Base-by-base conservation (phyloP, 1,139 yeast genomes). In the Nakaseomyces bracarensis region DNA sequence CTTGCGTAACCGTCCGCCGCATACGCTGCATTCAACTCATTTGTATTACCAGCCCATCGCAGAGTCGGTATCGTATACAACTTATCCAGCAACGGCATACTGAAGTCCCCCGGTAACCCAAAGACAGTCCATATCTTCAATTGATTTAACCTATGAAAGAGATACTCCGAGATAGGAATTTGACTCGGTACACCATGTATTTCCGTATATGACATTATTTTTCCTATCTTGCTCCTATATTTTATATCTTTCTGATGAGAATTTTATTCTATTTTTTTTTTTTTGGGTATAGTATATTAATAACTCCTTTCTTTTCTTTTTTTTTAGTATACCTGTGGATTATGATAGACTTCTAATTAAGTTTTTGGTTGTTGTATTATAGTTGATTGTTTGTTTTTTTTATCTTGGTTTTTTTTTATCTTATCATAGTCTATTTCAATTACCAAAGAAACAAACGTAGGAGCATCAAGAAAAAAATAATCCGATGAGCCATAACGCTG, bases 51-150 rank as follows among this genome's bases (percentile, higher is more conserved):
- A 14, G 76, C 77, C 83, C 83, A 78, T 48, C 67, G 63, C 48
- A 76, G 50, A 5, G 67, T 72, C 6, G 69, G 69, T 2, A 76
- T 77, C 30, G 68, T 70, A 49, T 73, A 71, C 41, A 77, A 63
- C 52, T 75, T 72, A 51, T 77, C 82, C 36, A 77, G 63, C 36
- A 78, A 60, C 1, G 77, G 66, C 55, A 75, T 66, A 54, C 75
- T 77, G 68, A 75, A 77, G 49, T 77, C 83, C 31, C 83, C 83
- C 2, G 83, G 82, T 21, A 77, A 72, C 25, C 84, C 84, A 49
- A 77, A 78, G 40, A 78, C 67, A 26, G 83, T 74, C 39, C 67
- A 61, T 42, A 75, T 66, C 14, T 70, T 69, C 41, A 75, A 62
- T 57, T 77, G 81, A 53, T 64, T 67, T 44, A 78, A 57, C 55